Evolutionary conservation across 2,329 filamentous ascomycete species (phyloP), one percentile per base, ranked within the genome.

Genomic region (Alternaria consortialis): DNA sequence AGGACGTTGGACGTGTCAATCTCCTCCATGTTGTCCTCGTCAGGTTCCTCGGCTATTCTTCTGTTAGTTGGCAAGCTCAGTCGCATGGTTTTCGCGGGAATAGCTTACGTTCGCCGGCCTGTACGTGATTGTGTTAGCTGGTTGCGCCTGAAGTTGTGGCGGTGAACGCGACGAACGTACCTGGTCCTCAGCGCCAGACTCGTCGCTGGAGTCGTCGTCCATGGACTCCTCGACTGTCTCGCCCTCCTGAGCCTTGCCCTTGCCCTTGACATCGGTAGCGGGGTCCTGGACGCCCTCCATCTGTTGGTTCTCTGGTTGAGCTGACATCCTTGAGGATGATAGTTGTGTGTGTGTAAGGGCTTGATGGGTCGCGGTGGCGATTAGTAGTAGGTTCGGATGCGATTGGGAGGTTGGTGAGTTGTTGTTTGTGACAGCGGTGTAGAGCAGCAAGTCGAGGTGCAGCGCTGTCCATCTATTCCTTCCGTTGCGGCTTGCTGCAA

Each of bases 1-100:
- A 98, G 89, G 79, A 98, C 97, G 86, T 98, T 98, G 79, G 87
- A 87, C 58, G 87, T 84, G 77, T 97, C 92, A 79, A 99, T 97
- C 82, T 94, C 94, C 78, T 96, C 92, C 85, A 97, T 87, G 80
- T 91, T 91, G 74, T 92, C 83, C 61, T 91, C 90, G 56, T 93
- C 92, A 44, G 91, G 90, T 54, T 66, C 83, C 70, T 90, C 90
- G 58, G 83, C 86, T 81, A 79, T 53, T 47, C 8, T 7, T 72
- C 58, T 47, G 56, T 76, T 56, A 76, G 71, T 31, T 57, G 37
- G 20, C 51, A 47, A 34, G 53, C 27, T 34, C n/a, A 36, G n/a
- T 47, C 50, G 47, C 58, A 60, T 58, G 60, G 56, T 64, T 62
- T 44, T 46, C 36, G 47, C 42, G 46, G 40, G 39, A 27, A 40